These are phyloP conservation scores for Maudiozyma barnettii DNA, from an alignment of 805 yeast genomes.

Conservation along the genomic window DNA sequence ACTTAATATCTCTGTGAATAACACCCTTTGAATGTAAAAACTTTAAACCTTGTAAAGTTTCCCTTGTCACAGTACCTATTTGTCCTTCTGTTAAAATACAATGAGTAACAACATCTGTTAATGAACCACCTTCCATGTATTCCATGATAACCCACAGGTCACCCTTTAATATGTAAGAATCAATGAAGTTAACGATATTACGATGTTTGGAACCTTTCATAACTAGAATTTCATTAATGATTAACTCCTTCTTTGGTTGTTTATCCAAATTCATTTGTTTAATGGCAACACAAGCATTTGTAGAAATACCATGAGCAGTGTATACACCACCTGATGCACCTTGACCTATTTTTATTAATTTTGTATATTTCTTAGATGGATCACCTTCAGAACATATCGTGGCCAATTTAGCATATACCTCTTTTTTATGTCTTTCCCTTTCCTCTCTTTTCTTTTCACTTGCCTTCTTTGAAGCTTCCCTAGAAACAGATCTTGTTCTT, in stretches of 20 bases:
- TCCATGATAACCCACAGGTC: slow-evolving; percentile 98
- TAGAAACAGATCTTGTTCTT: slow-evolving; percentile 4
- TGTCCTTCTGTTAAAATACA: slow-evolving; percentile 85
- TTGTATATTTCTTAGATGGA: slow-evolving; percentile 61
- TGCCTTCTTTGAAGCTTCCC: slow-evolving; percentile 18
- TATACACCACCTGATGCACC: slow-evolving; percentile 98
- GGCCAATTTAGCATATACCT: slow-evolving; percentile 41
- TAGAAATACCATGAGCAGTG: slow-evolving; percentile 61
- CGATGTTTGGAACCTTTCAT: slow-evolving; percentile 88
- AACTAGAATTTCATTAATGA: slow-evolving; percentile 88
- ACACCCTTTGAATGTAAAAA: slow-evolving; percentile 88
- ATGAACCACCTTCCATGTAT: slow-evolving; percentile 96
- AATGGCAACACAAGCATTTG: slow-evolving; percentile 68
- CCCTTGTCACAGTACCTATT: slow-evolving; percentile 90
- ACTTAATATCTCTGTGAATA: slow-evolving; percentile 91
- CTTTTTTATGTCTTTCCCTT: slow-evolving; percentile 51
- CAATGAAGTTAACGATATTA: slow-evolving; percentile 90
- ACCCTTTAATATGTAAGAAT: slow-evolving; percentile 66
- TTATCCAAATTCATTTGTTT: slow-evolving; percentile 92
- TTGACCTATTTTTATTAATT: slow-evolving; percentile 82
- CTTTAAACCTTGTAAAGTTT: slow-evolving; percentile 75
- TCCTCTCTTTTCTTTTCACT: slow-evolving; percentile 67
- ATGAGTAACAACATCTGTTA: slow-evolving; percentile 91
- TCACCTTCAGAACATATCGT: slow-evolving; percentile 79
- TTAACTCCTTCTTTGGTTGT: slow-evolving; percentile 92